phyloP scores from a whole-genome alignment of 805 yeast genomes.

The Ascoidea asiatica region DNA sequence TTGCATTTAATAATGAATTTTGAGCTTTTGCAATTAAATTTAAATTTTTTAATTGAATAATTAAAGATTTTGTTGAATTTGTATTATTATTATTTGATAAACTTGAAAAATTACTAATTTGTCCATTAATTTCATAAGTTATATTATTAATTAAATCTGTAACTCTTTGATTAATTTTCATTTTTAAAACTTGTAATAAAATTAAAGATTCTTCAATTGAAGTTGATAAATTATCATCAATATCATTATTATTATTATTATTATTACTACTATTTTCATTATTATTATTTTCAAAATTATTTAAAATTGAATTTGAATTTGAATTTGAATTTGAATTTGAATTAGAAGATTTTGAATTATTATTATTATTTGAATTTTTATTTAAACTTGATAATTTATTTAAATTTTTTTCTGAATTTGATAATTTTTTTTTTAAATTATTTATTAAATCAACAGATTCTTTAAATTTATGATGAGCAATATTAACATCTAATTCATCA shows the following conservation, averaged over 20 bases:
- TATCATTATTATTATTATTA: no score
- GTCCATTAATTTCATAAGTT: slow-evolving; percentile 9
- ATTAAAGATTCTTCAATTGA: slow-evolving; percentile 5
- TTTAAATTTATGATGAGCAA: slow-evolving; percentile 45
- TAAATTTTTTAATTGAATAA: slow-evolving; percentile 7
- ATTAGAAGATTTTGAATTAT: neutral
- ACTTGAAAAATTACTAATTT: slow-evolving; percentile 2
- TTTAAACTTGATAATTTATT: slow-evolving; percentile 5
- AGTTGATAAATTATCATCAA: no score
- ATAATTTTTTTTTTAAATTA: slow-evolving; percentile 9
- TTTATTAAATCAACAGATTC: slow-evolving; percentile 23
- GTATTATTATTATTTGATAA: neutral
- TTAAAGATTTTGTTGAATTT: slow-evolving; percentile 7
- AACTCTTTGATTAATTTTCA: slow-evolving; percentile 21
- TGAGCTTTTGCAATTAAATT: slow-evolving; percentile 7
- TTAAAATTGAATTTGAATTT: neutral
- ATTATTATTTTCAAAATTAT: neutral
- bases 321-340: no score
- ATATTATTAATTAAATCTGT: slow-evolving; percentile 6
- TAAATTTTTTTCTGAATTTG: slow-evolving; percentile 10
- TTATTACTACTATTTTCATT: neutral
- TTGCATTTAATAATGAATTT: slow-evolving; percentile 6
- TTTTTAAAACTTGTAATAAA: slow-evolving; percentile 26
- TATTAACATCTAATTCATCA: slow-evolving; percentile 55
- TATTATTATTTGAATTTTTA: no score